Percentiles rank a stretch among this genome's conserved stretches.
These are phyloP conservation scores for Aspergillus felis DNA, from an alignment of 2,329 filamentous ascomycete genomes.

Conservation along the genomic window DNA sequence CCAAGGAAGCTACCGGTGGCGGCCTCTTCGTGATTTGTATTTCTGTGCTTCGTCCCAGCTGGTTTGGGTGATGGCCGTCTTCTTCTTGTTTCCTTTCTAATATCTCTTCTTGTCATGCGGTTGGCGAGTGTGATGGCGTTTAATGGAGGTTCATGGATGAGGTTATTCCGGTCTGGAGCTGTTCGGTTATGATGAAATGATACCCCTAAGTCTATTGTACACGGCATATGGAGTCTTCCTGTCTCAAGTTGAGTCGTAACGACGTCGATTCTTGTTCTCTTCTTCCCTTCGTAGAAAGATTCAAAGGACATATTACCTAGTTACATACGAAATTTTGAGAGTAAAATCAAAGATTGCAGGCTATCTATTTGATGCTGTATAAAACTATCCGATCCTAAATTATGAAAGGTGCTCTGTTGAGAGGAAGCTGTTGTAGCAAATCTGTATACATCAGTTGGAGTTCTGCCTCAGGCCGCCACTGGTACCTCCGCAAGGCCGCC, in stretches of 20 bases:
- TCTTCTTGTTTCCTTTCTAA: slow-evolving; percentile 5
- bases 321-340: not conserved
- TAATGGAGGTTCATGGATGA: not conserved
- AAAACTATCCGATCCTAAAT: not conserved
- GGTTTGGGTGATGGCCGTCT: slow-evolving; percentile 5
- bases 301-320: not conserved
- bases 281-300: not conserved
- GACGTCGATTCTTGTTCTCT: not conserved
- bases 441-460: slow-evolving; percentile 3
- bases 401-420: not conserved
- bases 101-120: slow-evolving; percentile 4
- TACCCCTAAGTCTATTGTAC: slow-evolving; percentile 19
- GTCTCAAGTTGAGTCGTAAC: not conserved
- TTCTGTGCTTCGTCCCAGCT: not conserved
- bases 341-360: not conserved
- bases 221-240: not conserved
- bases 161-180: not conserved
- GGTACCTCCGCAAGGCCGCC: slow-evolving; percentile 4
- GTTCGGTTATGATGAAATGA: slow-evolving; percentile 27
- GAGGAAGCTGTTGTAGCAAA: too few species aligned
- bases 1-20: slow-evolving; percentile 21
- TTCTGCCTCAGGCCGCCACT: slow-evolving; percentile 22
- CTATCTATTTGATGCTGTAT: not conserved
- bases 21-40: slow-evolving; percentile 11
- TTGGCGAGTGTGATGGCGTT: slow-evolving; percentile 1